Base-by-base conservation (phyloP, 1,284 basidiomycete species). In the Schizophyllum amplum region DNA sequence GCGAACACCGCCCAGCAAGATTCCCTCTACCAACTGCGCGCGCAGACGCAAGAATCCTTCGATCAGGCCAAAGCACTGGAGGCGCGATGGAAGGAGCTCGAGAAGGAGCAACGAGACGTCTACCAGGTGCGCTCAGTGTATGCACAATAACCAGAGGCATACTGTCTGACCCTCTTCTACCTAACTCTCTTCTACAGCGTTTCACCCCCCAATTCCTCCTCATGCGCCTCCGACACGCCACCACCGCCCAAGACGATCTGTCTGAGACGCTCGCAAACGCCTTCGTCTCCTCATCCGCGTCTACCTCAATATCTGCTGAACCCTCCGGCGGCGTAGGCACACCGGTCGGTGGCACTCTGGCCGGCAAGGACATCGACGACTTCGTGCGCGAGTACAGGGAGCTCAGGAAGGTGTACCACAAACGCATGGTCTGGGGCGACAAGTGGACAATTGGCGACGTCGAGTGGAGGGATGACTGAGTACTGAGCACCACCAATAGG, bases 371-470 rank as follows among this genome's bases (percentile, higher is more conserved):
- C 49, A 80, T 94, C 22, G 94, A 96, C 60, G 84, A 89, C 51
- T 98, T 97, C 63, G 83, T 95, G 52, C 83, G 78, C 65, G 86
- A 93, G 67, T 96, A 94, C 75, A 92, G 87, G 67, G 91, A 92
- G 55, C 70, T 86, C 47, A 74, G 94, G 63, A 94, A 92, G 72
- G 77, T 81, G 17, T 96, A 94, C 69, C 94, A 97, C 69, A 94
- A 94, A 69, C 79, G 94, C 24, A 84, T 85, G 3, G 87, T 95
- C 68, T 95, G 91, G 89, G 82, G 85, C 20, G 90, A 94, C 65
- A 79, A 88, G 63, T 95, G 93, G 91, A 75, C 83, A 1, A 78
- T 83, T 25, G 91, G 90, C 1, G 86, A 92, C 63, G 92, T 96
- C 4, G 80, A 81, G 24, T 96, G 93, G 93, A 42, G 33, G 33